These are phyloP conservation scores for Alnus rubra DNA, from an alignment of 306 rosid species.

Conservation along the genomic window DNA sequence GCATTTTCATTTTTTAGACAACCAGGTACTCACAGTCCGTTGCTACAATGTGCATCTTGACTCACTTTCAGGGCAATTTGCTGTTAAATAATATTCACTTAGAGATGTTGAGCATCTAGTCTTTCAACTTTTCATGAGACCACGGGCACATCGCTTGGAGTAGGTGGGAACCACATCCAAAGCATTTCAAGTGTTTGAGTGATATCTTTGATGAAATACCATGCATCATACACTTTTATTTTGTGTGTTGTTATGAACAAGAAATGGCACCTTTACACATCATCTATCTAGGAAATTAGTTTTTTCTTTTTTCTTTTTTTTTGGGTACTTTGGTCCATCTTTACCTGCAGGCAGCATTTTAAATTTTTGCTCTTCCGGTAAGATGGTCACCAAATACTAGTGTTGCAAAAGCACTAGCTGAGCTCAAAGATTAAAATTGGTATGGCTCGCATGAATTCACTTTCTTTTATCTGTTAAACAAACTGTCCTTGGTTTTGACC, in stretches of 20 bases:
- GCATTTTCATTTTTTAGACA: neutral
- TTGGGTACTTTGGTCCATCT: neutral
- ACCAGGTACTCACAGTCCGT: neutral
- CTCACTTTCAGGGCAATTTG: neutral
- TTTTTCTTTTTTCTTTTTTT: neutral
- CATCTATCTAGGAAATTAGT: neutral
- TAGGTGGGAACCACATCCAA: neutral
- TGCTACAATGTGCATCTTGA: neutral
- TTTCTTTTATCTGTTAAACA: no score
- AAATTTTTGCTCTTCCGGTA: neutral
- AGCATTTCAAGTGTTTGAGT: neutral
- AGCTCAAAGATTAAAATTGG: no score
- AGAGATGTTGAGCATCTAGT: neutral
- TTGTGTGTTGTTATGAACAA: neutral
- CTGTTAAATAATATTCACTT: neutral
- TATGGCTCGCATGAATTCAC: no score
- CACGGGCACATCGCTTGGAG: neutral
- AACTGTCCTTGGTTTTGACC: no score
- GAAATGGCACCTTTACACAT: neutral
- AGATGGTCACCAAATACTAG: neutral
- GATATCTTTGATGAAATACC: neutral
- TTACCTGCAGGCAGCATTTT: neutral
- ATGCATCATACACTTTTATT: neutral
- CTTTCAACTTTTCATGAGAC: neutral
- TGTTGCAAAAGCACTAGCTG: no score